These are phyloP conservation scores for Phytopythium oedochilum DNA, from an alignment of 352 stramenopile species.

Conservation along the genomic window DNA sequence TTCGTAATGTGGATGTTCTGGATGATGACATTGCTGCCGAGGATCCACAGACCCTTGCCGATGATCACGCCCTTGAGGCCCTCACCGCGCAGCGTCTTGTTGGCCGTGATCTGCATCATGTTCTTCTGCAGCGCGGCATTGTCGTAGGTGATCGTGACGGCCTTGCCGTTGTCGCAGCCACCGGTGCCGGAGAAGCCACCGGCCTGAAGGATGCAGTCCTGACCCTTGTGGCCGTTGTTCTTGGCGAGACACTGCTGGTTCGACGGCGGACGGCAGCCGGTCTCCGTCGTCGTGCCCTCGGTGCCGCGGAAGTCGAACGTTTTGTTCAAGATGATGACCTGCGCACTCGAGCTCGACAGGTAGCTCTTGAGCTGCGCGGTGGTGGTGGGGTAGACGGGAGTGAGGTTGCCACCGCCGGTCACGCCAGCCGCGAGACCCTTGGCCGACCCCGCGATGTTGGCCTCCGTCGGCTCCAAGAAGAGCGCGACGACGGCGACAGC, in stretches of 20 bases:
- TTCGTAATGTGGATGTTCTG: slow-evolving; percentile 38
- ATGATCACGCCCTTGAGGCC: slow-evolving; percentile 10
- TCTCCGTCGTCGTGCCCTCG: slow-evolving; percentile 13
- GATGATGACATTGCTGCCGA: slow-evolving; percentile 26
- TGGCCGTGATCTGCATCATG: slow-evolving; percentile 13
- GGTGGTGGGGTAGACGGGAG: slow-evolving; percentile 17
- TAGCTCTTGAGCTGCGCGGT: slow-evolving; percentile 19
- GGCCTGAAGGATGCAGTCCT: slow-evolving; percentile 23
- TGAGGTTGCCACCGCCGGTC: slow-evolving; percentile 12
- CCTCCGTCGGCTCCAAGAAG: neutral
- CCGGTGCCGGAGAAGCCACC: slow-evolving; percentile 32
- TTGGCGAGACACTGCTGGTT: slow-evolving; percentile 15
- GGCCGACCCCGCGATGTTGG: too few species aligned
- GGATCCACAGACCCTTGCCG: slow-evolving; percentile 11
- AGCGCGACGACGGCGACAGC: neutral
- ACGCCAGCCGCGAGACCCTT: slow-evolving; percentile 13
- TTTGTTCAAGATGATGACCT: slow-evolving; percentile 15
- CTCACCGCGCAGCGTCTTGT: slow-evolving; percentile 16
- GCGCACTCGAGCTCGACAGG: neutral
- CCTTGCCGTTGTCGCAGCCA: slow-evolving; percentile 26
- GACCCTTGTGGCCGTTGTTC: slow-evolving; percentile 22
- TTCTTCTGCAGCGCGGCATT: slow-evolving; percentile 8
- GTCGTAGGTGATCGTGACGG: slow-evolving; percentile 39
- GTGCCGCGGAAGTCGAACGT: slow-evolving; percentile 14
- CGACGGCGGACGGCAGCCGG: slow-evolving; percentile 12